A percentile compares a stretch with the other conserved stretches of the same genome.
Evolutionary conservation across 2,329 filamentous ascomycete species (phyloP).

Genomic region (Aspergillus versicolor): DNA sequence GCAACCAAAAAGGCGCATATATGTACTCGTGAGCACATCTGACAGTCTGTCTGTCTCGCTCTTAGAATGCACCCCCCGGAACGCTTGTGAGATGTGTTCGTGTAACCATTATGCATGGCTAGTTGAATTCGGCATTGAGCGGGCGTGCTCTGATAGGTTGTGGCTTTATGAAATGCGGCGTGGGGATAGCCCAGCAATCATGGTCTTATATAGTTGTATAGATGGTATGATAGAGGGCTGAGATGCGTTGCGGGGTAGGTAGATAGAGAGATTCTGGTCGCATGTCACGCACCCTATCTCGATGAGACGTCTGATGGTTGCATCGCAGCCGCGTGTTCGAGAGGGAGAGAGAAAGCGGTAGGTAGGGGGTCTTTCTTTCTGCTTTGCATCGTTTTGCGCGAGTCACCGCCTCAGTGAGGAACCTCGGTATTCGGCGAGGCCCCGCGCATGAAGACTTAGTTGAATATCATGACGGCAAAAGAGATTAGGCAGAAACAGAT

Average conservation of each 20-base stretch:
- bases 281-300: background rate
- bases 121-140: background rate
- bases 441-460: conserved; percentile 19
- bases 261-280: background rate
- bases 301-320: background rate
- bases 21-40: background rate
- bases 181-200: background rate
- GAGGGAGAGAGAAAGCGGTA: background rate
- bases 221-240: background rate
- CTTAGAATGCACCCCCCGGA: background rate
- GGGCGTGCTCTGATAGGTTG: background rate
- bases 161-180: background rate
- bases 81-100: background rate
- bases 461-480: conserved; percentile 38
- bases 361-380: background rate
- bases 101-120: background rate
- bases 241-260: background rate
- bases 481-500: conserved; percentile 39
- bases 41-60: background rate
- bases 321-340: background rate
- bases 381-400: background rate
- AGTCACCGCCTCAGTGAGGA: background rate
- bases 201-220: background rate
- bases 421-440: background rate
- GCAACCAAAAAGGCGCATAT: background rate